These are phyloP conservation scores for Sporormia fimetaria DNA, from an alignment of 495 filamentous ascomycete genomes.

Conservation along the genomic window DNA sequence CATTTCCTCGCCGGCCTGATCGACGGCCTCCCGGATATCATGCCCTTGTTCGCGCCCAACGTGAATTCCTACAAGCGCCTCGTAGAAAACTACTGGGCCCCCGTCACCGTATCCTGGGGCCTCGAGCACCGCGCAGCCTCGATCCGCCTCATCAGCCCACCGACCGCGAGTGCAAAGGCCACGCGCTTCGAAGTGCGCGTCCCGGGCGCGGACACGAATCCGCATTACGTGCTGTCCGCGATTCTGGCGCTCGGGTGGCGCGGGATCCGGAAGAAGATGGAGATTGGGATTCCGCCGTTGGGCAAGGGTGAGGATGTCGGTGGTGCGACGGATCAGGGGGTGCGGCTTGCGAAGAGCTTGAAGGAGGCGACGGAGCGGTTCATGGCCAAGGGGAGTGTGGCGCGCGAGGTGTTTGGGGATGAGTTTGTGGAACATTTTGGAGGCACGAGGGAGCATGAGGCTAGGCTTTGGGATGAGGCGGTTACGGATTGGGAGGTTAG, in stretches of 20 bases:
- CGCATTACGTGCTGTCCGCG: constrained; percentile 76
- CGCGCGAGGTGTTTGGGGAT: constrained; percentile 83
- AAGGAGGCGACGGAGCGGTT: constrained; percentile 73
- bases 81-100: constrained; percentile 98
- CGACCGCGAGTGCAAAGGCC: constrained; percentile 66
- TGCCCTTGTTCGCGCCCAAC: constrained; percentile 88
- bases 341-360: constrained; percentile 66
- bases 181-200: constrained; percentile 89
- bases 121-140: constrained; percentile 89
- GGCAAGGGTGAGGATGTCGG: constrained; percentile 74
- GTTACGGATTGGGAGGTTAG: constrained; percentile 80
- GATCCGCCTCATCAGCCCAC: constrained; percentile 78
- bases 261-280: constrained; percentile 79
- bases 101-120: constrained; percentile 94
- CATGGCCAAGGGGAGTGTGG: constrained; percentile 61
- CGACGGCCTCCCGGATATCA: constrained; percentile 81
- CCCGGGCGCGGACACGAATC: constrained; percentile 81
- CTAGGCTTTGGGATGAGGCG: constrained; percentile 84
- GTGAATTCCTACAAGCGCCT: constrained; percentile 96
- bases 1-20: constrained; percentile 88
- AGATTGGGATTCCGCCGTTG: constrained; percentile 70
- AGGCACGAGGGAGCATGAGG: constrained; percentile 85
- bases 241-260: constrained; percentile 79
- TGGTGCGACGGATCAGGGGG: constrained; percentile 50
- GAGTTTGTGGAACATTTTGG: constrained; percentile 93